These are phyloP conservation scores for Leccinum olivaceopallidum DNA, from an alignment of 768 basidiomycete genomes.

Conservation along the genomic window DNA sequence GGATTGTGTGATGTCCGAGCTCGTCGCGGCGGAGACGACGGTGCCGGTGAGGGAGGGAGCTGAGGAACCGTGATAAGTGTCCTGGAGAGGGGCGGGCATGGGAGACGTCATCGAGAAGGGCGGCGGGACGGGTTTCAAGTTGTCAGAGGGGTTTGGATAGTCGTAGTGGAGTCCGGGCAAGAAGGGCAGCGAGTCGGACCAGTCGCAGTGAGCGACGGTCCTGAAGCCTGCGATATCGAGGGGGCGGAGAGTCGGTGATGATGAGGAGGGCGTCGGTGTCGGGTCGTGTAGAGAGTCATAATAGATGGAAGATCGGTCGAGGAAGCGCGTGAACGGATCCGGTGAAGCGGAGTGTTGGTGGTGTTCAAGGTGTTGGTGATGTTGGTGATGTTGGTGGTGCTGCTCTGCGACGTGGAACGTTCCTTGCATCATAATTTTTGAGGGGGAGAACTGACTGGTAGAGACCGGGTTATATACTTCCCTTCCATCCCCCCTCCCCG, in stretches of 20 bases:
- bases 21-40: constrained; percentile 13
- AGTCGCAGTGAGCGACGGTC: constrained; percentile 27
- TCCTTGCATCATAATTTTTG: not conserved
- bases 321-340: constrained; percentile 30
- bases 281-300: not conserved
- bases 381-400: not conserved
- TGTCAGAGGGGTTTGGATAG: not conserved
- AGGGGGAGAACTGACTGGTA: not conserved
- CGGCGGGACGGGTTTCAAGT: constrained; percentile 14
- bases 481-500: not conserved
- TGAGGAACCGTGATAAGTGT: not conserved
- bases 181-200: constrained; percentile 23
- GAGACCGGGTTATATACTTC: not conserved
- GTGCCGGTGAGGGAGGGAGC: constrained; percentile 2
- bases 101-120: not conserved
- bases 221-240: constrained; percentile 24
- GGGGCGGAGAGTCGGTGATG: constrained; percentile 13
- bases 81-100: constrained; percentile 9
- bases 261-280: not conserved
- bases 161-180: constrained; percentile 23
- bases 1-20: constrained; percentile 33
- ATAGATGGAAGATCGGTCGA: constrained; percentile 33
- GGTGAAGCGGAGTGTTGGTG: constrained; percentile 10
- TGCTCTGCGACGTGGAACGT: not conserved
- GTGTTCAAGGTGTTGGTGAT: too few species aligned